Evolutionary conservation across 805 yeast species (phyloP).

Genomic region (Yarrowia deformans): DNA sequence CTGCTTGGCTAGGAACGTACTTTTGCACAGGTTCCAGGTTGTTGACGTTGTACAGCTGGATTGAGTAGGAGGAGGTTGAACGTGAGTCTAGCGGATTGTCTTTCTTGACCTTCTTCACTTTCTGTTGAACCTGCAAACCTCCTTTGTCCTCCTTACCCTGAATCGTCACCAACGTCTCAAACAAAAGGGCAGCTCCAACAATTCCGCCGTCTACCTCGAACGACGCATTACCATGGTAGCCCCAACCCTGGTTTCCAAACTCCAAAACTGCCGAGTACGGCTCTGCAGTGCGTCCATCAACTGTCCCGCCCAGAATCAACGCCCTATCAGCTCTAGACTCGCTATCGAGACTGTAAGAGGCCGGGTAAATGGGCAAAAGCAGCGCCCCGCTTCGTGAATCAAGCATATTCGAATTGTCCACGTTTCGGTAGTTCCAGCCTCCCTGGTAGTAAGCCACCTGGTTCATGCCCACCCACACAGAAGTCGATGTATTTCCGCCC

Average conservation of each 20-base stretch:
- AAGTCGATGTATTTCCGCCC: slow-evolving; percentile 11
- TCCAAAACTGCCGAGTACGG: slow-evolving; percentile 17
- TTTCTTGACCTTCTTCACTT: neutral
- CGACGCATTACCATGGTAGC: slow-evolving; percentile 7
- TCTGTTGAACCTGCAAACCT: neutral
- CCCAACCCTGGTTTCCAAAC: slow-evolving; percentile 19
- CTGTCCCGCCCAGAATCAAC: slow-evolving; percentile 20
- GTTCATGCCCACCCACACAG: slow-evolving; percentile 33
- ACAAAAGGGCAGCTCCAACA: slow-evolving; percentile 16
- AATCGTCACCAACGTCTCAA: slow-evolving; percentile 33
- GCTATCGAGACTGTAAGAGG: neutral
- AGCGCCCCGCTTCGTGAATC: slow-evolving; percentile 31
- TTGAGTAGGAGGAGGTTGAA: no score
- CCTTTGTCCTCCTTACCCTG: neutral
- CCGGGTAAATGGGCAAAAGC: slow-evolving; percentile 18
- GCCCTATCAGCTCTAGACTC: slow-evolving; percentile 1
- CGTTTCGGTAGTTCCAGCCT: slow-evolving; percentile 35
- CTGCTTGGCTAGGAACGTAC: slow-evolving; percentile 33
- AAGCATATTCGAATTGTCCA: slow-evolving; percentile 6
- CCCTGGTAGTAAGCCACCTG: slow-evolving; percentile 31
- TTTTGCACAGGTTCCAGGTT: slow-evolving; percentile 23
- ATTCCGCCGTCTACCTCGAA: slow-evolving; percentile 6
- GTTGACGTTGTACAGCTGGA: slow-evolving; percentile 33
- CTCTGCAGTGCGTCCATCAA: slow-evolving; percentile 13
- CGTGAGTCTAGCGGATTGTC: no score